Evolutionary conservation across 306 rosid genomes (phyloP), one percentile per base, ranked within the genome.

Genomic region (Lupinus albus): DNA sequence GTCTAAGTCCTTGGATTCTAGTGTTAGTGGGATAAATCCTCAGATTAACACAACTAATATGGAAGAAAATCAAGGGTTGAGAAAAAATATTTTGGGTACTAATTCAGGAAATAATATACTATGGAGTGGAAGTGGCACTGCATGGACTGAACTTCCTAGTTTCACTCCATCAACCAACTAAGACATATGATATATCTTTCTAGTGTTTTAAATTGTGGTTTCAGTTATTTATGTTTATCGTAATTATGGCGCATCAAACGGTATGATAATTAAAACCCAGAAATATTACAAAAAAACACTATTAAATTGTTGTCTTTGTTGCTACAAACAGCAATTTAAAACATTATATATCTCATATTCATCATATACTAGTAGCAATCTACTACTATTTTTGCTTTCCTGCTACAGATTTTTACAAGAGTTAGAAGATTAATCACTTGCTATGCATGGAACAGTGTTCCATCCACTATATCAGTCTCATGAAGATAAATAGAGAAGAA

Each of bases 71-170:
- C 85, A 83, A 78, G 86, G 85, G 21, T 25, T 88, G 76, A 82
- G 78, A 9, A 83, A 86, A 46, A 88, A 73, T 63, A 75, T 82
- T 35, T 75, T 78, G 85, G 84, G 80, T 25, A 65, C 71, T 4
- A 25, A 25, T 71, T 80, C 75, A 2, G 84, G 83, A 74, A 81
- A 75, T 77, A 76, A 78, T 64, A 78, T 73, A 36, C 76, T 78
- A 56, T 83, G 83, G 64, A 71, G 45, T 21, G 72, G 68, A 63
- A 70, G 67, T 39, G 49, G 71, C 12, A 83, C 57, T 80, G 82
- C 87, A 73, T 88, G 97, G 97, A 80, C 60, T 63, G 84, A 85
- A 62, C 70, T 81, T 68, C 87, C 89, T 52, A 80, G 80, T 81
- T 88, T 91, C 83, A 57, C 79, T 49, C 79, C 87, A 8, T 77